Evolutionary conservation across 2,329 filamentous ascomycete species (phyloP).

Genomic region (Scedosporium boydii): DNA sequence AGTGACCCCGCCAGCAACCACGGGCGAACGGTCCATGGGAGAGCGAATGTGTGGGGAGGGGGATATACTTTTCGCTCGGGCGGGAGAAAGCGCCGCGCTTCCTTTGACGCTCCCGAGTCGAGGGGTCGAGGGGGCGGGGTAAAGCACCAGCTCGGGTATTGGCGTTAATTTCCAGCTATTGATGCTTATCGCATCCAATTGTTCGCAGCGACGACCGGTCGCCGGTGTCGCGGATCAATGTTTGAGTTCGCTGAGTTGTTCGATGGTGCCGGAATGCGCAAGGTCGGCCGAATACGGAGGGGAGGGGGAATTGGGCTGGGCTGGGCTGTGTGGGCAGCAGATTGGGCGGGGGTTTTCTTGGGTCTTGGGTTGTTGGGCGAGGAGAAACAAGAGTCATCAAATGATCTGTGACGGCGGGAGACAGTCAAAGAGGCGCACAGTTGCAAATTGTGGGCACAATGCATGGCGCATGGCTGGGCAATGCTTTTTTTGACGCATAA

Average conservation of each 20-base stretch:
- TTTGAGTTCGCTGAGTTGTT: conserved; percentile 6
- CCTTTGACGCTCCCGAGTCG: neutral
- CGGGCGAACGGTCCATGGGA: conserved; percentile 39
- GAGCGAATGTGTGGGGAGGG: conserved; percentile 12
- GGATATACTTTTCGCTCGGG: conserved; percentile 8
- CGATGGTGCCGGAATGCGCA: conserved; percentile 2
- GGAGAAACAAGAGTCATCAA: neutral
- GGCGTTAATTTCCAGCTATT: neutral
- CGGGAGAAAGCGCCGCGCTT: conserved; percentile 10
- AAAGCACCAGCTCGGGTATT: neutral
- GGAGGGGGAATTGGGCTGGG: conserved; percentile 1
- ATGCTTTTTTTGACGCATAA: neutral
- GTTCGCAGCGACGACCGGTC: neutral
- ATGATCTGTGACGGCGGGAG: neutral
- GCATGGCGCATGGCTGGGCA: neutral
- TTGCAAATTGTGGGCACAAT: neutral
- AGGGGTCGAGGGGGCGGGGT: neutral
- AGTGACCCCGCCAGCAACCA: conserved; percentile 35
- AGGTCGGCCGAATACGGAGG: conserved; percentile 7
- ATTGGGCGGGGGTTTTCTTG: neutral
- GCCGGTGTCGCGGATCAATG: conserved; percentile 5
- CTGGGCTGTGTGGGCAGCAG: conserved; percentile 1
- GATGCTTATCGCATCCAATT: neutral
- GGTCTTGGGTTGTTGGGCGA: neutral
- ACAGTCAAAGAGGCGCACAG: neutral